Evolutionary conservation across 2,329 filamentous ascomycete genomes (phyloP).

Genomic region (Salinomyces thailandicus): DNA sequence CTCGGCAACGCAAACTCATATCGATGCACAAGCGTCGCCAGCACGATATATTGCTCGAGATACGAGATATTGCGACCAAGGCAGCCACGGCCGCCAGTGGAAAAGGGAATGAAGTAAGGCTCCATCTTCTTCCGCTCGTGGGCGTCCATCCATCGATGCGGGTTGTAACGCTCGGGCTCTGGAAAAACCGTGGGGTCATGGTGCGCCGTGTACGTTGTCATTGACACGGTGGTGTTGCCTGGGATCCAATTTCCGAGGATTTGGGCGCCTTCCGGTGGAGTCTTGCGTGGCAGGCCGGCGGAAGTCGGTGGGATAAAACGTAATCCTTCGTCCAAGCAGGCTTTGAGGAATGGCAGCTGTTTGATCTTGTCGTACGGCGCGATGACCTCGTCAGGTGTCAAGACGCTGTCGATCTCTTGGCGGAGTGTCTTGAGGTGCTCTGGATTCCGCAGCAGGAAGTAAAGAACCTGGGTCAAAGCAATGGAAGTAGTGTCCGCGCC

Average conservation of each 20-base stretch:
- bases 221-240: too few species aligned
- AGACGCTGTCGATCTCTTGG: conserved; percentile 32
- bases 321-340: conserved; percentile 39
- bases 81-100: too few species aligned
- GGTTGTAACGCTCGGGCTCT: conserved; percentile 23
- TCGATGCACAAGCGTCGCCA: too few species aligned
- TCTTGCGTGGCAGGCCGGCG: conserved; percentile 35
- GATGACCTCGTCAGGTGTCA: conserved; percentile 15
- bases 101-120: too few species aligned
- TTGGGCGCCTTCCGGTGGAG: conserved; percentile 39
- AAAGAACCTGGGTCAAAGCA: conserved; percentile 29
- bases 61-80: too few species aligned
- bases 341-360: conserved; percentile 17
- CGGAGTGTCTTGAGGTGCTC: conserved; percentile 21
- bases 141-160: conserved; percentile 38
- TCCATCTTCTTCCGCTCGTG: too few species aligned
- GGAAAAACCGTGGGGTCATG: conserved; percentile 27
- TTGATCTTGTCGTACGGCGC: conserved; percentile 16
- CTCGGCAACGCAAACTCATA: too few species aligned
- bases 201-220: too few species aligned
- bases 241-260: too few species aligned
- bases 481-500: conserved; percentile 32
- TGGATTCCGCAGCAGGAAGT: conserved; percentile 22
- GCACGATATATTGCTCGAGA: too few species aligned
- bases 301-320: conserved; percentile 37